Conservation (phyloP, 2,329 filamentous ascomycete genomes). For the Corniculantispora saksenae region DNA sequence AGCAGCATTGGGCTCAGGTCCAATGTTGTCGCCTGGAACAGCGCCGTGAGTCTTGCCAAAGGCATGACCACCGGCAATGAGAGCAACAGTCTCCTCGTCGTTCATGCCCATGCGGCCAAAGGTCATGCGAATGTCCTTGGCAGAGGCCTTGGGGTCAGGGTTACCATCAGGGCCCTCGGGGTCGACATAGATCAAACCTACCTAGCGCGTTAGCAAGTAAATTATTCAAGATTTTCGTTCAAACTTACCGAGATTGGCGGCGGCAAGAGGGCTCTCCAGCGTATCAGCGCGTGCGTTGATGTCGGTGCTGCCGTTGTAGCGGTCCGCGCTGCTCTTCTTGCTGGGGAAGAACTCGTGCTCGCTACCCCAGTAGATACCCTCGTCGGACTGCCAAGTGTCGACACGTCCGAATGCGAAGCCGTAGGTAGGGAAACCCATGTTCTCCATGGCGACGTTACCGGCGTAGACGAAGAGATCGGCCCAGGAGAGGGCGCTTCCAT, state of each 20-base stretch:
- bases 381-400: slow-evolving; percentile 75
- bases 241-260: slow-evolving; percentile 54
- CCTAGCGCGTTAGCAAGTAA: not conserved
- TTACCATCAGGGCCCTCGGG: slow-evolving; percentile 74
- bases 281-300: slow-evolving; percentile 44
- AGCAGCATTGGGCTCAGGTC: slow-evolving; percentile 67
- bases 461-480: slow-evolving; percentile 71
- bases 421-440: slow-evolving; percentile 72
- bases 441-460: slow-evolving; percentile 77
- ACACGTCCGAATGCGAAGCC: slow-evolving; percentile 72
- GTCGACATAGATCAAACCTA: slow-evolving; percentile 78
- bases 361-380: slow-evolving; percentile 75
- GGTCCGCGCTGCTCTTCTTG: slow-evolving; percentile 73
- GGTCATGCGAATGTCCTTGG: slow-evolving; percentile 70
- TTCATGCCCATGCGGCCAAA: slow-evolving; percentile 83
- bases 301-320: slow-evolving; percentile 53
- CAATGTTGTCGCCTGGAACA: slow-evolving; percentile 63
- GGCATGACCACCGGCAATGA: slow-evolving; percentile 76
- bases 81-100: slow-evolving; percentile 77
- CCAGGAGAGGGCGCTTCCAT: slow-evolving; percentile 81
- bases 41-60: slow-evolving; percentile 84
- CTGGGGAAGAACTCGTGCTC: slow-evolving; percentile 53
- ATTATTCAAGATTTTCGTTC: not conserved
- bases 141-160: slow-evolving; percentile 70
- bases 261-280: slow-evolving; percentile 63